Base-by-base conservation (phyloP, 129 eudicot species). In the Flaveria ramosissima region DNA sequence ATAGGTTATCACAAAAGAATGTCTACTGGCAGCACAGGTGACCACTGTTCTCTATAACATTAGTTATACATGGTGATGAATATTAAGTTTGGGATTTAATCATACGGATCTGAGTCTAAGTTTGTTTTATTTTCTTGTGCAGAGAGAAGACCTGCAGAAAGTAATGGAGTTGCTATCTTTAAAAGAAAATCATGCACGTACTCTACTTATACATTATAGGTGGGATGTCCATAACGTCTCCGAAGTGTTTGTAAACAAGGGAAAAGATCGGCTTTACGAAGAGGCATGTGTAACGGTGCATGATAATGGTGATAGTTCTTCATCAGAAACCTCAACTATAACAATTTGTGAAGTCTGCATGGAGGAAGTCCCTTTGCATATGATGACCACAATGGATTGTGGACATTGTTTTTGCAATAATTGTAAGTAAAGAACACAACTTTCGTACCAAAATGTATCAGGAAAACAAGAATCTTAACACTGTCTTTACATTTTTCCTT, bases 11-110 rank as follows among this genome's bases (percentile, higher is more conserved):
- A 89, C 79, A 24, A 85, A 82, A 73, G 95, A 89, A 72, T 83
- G 90, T 68, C 83, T 89, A 47, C 70, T 84, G 83, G 87, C 86
- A 68, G 97, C 97, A 15, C 97, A 91, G 95, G 97, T 91, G 65
- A 71, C 68, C 16, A 50, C 48, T 81, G 41, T 11, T 64, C 5
- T 57, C 56, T 14, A 21, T 55, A 48, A 36, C 66, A 47, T 50
- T 19, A 45, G 2, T 2, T 45, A 45, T 45, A 11, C 24, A 53
- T 17, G 11, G 13, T 53, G 4, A 53, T 53, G 23, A 17, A 55
- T 2, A 19, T 67, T 4, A 52, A 41, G n/a, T 62, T 76, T 77
- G 32, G 26, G 3, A 1, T 39, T 13, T 61, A 48, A 20, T 50
- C 55, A 8, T 47, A 20, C 10, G 2, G 12, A 45, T 61, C 52